Percentiles rank a stretch among this genome's conserved stretches.
These are phyloP conservation scores for Tympanopsis confertula DNA, from an alignment of 2,329 filamentous ascomycete genomes.

Conservation along the genomic window DNA sequence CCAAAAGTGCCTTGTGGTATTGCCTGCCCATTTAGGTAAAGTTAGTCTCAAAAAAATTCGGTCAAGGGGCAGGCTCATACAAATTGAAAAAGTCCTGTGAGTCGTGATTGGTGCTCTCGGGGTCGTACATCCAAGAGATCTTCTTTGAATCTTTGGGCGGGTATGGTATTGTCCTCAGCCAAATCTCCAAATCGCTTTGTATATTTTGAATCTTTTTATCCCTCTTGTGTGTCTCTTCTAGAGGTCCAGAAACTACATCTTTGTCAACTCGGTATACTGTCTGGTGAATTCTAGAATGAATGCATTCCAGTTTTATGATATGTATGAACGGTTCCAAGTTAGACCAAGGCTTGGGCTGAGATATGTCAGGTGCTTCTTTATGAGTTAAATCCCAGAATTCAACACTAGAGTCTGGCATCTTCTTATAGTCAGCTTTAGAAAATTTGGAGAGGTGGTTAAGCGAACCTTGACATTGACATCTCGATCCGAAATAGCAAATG, in stretches of 20 bases:
- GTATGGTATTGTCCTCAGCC: constrained; percentile 8
- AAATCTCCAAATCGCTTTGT: constrained; percentile 9
- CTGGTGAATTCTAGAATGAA: constrained; percentile 10
- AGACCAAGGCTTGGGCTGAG: constrained; percentile 5
- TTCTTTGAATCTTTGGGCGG: constrained; percentile 9
- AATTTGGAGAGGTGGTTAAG: constrained; percentile 5
- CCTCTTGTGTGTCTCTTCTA: constrained; percentile 4
- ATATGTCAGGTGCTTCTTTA: neutral
- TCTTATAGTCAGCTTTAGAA: constrained; percentile 10
- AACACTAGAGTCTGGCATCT: constrained; percentile 2
- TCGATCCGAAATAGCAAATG: constrained; percentile 19
- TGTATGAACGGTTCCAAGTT: constrained; percentile 14
- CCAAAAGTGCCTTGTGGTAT: constrained; percentile 13
- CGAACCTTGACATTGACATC: constrained; percentile 16
- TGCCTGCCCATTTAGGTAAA: constrained; percentile 3
- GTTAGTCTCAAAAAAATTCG: too few relatives aligned
- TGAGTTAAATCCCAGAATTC: constrained; percentile 9
- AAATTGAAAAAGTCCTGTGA: constrained; percentile 12
- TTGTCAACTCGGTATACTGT: constrained; percentile 10
- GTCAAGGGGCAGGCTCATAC: constrained; percentile 4
- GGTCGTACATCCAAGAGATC: constrained; percentile 15
- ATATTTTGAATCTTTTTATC: constrained; percentile 9
- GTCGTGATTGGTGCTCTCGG: constrained; percentile 11
- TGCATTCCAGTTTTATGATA: constrained; percentile 10
- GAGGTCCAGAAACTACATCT: constrained; percentile 5